Evolutionary conservation across 257 asterid genomes (phyloP).

Genomic region (Ballota nigra): DNA sequence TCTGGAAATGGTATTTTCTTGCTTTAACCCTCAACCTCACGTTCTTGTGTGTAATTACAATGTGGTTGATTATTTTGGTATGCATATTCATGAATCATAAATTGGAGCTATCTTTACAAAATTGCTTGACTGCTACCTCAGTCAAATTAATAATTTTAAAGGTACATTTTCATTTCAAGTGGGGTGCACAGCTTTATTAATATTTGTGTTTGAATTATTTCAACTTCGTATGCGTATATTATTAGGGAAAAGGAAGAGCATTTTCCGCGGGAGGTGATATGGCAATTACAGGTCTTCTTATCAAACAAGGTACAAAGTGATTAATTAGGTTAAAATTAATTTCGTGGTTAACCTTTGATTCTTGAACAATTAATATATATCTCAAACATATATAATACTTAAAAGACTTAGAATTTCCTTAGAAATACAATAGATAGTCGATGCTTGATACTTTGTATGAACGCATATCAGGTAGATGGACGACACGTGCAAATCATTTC

Average conservation of each 20-base stretch:
- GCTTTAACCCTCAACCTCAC: background rate
- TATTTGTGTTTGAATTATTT: background rate
- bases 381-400: no score
- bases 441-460: no score
- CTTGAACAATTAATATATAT: no score
- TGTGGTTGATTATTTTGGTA: background rate
- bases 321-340: no score
- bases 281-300: background rate
- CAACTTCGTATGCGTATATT: no score
- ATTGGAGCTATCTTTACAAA: background rate
- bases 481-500: no score
- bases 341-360: background rate
- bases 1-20: constrained; percentile 68
- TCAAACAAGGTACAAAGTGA: background rate
- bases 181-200: no score
- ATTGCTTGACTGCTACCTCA: no score
- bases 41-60: no score
- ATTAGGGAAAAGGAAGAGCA: background rate
- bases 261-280: background rate
- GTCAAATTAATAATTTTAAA: background rate
- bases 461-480: no score
- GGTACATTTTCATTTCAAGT: no score
- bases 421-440: no score
- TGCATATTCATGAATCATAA: constrained; percentile 8
- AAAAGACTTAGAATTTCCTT: background rate